phyloP scores from a whole-genome alignment of 1,139 yeast species.

The Nadsonia starkeyi-henricii region DNA sequence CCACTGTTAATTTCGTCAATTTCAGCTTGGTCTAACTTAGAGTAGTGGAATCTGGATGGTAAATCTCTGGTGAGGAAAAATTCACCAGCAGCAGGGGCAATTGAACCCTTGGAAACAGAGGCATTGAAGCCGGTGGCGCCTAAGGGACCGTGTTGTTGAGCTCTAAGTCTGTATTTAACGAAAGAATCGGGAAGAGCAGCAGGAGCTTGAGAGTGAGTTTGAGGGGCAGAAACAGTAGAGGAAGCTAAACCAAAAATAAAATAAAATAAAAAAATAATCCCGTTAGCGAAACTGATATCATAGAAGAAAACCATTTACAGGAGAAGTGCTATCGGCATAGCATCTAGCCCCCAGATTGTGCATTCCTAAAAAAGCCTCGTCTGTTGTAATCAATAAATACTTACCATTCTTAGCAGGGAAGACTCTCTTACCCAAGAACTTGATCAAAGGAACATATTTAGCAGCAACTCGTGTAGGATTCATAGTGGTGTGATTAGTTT shows the following conservation, averaged over 20 bases:
- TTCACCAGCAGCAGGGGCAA: slow-evolving; percentile 35
- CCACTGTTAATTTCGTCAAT: slow-evolving; percentile 5
- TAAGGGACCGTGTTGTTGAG: neutral
- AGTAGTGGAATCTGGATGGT: slow-evolving; percentile 44
- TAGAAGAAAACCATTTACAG: too few species aligned
- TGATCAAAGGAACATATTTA: slow-evolving; percentile 26
- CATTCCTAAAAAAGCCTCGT: too few species aligned
- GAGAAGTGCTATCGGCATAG: too few species aligned
- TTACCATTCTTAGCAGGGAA: slow-evolving; percentile 11
- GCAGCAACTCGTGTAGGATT: slow-evolving; percentile 17
- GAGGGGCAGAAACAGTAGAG: slow-evolving; percentile 31
- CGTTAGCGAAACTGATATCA: slow-evolving; percentile 3
- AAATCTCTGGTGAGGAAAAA: slow-evolving; percentile 47
- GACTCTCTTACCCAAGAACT: slow-evolving; percentile 27
- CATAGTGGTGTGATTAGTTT: slow-evolving; percentile 15
- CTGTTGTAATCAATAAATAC: neutral
- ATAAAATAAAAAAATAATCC: slow-evolving; percentile 7
- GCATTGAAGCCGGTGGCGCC: slow-evolving; percentile 17
- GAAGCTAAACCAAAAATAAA: slow-evolving; percentile 19
- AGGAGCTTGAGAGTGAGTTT: slow-evolving; percentile 32
- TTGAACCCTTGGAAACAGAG: slow-evolving; percentile 31
- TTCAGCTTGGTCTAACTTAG: slow-evolving; percentile 2
- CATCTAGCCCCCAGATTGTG: too few species aligned
- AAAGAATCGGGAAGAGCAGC: slow-evolving; percentile 31
- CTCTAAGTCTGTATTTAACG: neutral